Percentiles rank a stretch among this genome's conserved stretches.
Evolutionary conservation across 352 stramenopile species (phyloP).

Genomic region (Globisporangium irregulare): DNA sequence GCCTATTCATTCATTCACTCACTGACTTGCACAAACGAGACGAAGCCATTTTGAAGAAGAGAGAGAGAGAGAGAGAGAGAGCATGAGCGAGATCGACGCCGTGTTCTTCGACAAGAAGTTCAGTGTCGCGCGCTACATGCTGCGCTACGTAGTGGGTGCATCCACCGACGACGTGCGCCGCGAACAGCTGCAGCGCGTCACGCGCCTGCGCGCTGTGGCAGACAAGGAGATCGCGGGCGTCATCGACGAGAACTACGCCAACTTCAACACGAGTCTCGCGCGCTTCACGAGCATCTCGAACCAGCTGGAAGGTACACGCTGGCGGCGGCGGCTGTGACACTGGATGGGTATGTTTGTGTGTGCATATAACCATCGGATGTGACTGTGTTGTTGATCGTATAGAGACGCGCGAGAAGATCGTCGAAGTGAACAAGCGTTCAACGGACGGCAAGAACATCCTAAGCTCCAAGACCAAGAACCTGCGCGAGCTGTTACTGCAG

Average conservation of each 20-base stretch:
- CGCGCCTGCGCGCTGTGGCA: slow-evolving; percentile 54
- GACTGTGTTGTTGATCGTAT: not conserved
- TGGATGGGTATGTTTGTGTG: not conserved
- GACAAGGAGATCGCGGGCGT: slow-evolving; percentile 80
- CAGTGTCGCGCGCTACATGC: slow-evolving; percentile 72
- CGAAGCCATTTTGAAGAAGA: not conserved
- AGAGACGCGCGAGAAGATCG: slow-evolving; percentile 72
- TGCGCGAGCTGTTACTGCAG: slow-evolving; percentile 72
- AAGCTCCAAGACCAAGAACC: slow-evolving; percentile 82
- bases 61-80: not conserved
- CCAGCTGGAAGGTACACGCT: slow-evolving; percentile 59
- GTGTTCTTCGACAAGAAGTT: slow-evolving; percentile 87
- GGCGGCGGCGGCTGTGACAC: not conserved
- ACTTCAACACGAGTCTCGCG: slow-evolving; percentile 83
- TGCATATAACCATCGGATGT: not conserved
- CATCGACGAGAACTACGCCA: slow-evolving; percentile 80
- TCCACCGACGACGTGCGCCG: slow-evolving; percentile 63
- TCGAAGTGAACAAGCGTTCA: slow-evolving; percentile 63
- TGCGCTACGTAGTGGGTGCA: slow-evolving; percentile 68
- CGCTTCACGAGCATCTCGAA: slow-evolving; percentile 76
- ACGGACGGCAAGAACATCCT: slow-evolving; percentile 78
- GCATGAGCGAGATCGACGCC: slow-evolving; percentile 67
- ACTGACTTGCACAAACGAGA: not conserved
- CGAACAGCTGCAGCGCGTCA: slow-evolving; percentile 67
- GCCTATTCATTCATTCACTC: not conserved